Percentiles rank a stretch among this genome's conserved stretches.
phyloP scores from a whole-genome alignment of 192 early-diverging fungal species.

The Podochytrium sp. region DNA sequence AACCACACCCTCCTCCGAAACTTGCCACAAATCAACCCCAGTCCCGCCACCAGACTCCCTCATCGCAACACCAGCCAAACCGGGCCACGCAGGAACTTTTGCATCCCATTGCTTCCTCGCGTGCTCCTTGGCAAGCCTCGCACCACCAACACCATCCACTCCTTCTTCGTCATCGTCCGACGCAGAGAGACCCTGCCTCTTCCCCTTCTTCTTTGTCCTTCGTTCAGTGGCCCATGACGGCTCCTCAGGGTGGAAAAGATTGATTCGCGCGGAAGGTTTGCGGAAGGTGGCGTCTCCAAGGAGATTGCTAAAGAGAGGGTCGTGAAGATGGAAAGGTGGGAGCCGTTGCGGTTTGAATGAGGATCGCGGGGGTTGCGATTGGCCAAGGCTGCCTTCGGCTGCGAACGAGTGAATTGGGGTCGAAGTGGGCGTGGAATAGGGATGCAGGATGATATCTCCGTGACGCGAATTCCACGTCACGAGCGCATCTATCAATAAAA shows the following conservation, averaged over 20 bases:
- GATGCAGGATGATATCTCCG: constrained; percentile 13
- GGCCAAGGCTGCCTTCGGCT: not conserved
- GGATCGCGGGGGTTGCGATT: not conserved
- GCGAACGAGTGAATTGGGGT: not conserved
- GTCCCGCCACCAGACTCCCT: not conserved
- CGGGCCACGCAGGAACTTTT: constrained; percentile 6
- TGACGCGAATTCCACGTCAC: constrained; percentile 28
- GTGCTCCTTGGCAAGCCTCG: not conserved
- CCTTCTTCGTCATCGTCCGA: not conserved
- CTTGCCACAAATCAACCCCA: constrained; percentile 5
- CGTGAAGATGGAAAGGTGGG: constrained; percentile 8
- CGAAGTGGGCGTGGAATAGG: not conserved
- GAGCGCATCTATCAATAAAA: constrained; percentile 21
- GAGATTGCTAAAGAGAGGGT: not conserved
- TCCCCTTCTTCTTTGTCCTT: not conserved
- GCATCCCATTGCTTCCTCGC: not conserved
- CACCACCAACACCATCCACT: not conserved
- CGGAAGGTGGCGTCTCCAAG: not conserved
- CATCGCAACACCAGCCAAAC: constrained; percentile 6
- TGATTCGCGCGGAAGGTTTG: not conserved
- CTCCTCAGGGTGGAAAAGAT: constrained; percentile 14
- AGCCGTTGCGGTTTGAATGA: constrained; percentile 7
- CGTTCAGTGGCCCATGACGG: not conserved
- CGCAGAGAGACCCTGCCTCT: not conserved
- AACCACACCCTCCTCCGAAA: not conserved